These are phyloP conservation scores for Chalaropsis thielavioides DNA, from an alignment of 2,329 filamentous ascomycete genomes.

Conservation along the genomic window DNA sequence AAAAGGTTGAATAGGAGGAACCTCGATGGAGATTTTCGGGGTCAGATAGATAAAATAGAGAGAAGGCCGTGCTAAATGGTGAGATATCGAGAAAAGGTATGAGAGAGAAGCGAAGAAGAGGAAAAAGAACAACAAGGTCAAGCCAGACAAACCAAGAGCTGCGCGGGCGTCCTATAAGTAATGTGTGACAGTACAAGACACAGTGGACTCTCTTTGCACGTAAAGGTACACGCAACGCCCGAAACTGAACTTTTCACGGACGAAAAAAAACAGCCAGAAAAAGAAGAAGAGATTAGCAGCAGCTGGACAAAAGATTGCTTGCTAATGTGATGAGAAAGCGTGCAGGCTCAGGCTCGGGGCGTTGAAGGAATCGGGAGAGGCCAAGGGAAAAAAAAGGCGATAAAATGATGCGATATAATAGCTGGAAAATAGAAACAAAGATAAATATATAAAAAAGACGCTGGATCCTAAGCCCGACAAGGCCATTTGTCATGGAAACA, in stretches of 20 bases:
- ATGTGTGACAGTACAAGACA: neutral
- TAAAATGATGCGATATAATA: neutral
- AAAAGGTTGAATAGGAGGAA: neutral
- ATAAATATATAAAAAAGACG: too few relatives aligned
- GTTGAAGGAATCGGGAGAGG: neutral
- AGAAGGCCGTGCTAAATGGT: neutral
- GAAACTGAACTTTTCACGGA: neutral
- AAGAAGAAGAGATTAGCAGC: neutral
- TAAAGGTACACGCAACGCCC: neutral
- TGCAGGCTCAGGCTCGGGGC: neutral
- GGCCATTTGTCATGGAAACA: neutral
- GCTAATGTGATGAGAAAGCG: neutral
- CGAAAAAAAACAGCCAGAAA: neutral
- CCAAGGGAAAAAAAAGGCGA: neutral
- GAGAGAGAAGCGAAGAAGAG: neutral
- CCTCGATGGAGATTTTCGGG: neutral
- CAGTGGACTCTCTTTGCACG: neutral
- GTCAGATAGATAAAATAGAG: neutral
- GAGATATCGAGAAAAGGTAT: neutral
- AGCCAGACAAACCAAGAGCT: neutral
- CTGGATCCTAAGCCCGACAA: neutral
- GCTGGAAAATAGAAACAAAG: neutral
- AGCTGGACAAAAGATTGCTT: neutral
- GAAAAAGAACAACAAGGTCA: neutral
- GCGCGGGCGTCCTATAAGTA: neutral